Percentiles rank a stretch among this genome's conserved stretches.
These are phyloP conservation scores for Paulownia fortunei DNA, from an alignment of 257 asterid species.

Conservation along the genomic window DNA sequence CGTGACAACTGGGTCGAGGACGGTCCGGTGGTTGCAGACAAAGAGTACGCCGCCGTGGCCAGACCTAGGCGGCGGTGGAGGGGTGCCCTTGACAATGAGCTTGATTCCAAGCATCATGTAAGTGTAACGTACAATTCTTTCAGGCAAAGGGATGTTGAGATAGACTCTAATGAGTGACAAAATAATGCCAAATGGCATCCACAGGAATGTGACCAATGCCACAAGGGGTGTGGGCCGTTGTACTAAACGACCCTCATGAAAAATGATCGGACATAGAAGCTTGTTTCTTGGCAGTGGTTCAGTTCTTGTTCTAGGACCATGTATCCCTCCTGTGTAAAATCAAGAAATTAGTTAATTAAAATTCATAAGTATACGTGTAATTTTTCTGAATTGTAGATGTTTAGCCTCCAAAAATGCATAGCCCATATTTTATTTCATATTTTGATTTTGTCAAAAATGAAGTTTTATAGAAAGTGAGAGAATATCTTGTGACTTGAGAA, in stretches of 20 bases:
- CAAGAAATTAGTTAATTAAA: no score
- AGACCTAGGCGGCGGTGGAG: conserved; percentile 73
- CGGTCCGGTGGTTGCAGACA: conserved; percentile 91
- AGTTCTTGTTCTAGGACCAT: conserved; percentile 61
- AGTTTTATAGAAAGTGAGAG: no score
- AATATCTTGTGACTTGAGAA: no score
- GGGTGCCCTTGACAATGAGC: conserved; percentile 72
- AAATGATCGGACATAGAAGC: conserved; percentile 70
- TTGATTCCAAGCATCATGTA: conserved; percentile 77
- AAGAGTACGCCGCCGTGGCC: conserved; percentile 74
- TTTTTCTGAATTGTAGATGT: not conserved
- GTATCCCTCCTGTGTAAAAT: conserved; percentile 70
- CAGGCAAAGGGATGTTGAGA: conserved; percentile 70
- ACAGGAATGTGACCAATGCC: conserved; percentile 65
- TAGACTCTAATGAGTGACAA: conserved; percentile 68
- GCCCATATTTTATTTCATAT: no score
- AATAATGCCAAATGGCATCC: conserved; percentile 79
- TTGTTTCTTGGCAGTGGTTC: conserved; percentile 71
- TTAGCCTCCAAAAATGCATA: not conserved
- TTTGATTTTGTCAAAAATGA: no score
- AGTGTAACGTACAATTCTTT: conserved; percentile 61
- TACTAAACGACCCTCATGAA: conserved; percentile 89
- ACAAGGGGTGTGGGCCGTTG: conserved; percentile 82
- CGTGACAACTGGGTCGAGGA: conserved; percentile 81
- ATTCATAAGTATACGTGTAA: no score